Evolutionary conservation across 345 rosid species (phyloP), one percentile per base, ranked within the genome.

Genomic region (Triadica sebifera): DNA sequence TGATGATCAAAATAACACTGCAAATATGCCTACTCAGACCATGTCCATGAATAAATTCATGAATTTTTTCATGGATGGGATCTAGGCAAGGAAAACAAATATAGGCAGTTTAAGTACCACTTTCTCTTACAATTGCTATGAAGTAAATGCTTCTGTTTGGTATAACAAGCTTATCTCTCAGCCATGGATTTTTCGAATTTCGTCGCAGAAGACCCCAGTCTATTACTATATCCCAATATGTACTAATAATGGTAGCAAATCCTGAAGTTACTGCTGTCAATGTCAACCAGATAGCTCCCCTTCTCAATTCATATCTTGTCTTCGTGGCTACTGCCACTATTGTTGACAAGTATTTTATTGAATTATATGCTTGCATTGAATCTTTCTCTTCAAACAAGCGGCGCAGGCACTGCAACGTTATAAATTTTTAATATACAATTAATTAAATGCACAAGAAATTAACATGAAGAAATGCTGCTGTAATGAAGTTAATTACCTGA

Each of bases 161-260:
- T 57, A 91, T 12, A 50, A 85, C 43, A 50, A 93, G 93, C 77
- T 91, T 89, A 61, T 93, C 98, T 80, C 98, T 88, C 62, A 93
- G 79, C 93, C 94, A 93, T 24, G 88, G 87, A 82, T 93, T 93
- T 24, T 60, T 84, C 10, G 96, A 86, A 76, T 85, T 65, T 43
- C 84, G 65, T 62, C 72, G 73, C 77, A 93, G 81, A 65, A 91
- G 94, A 69, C 96, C 98, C 97, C 98, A 89, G 46, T 91, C 97
- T 9, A 76, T 78, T 58, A 85, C 89, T 55, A 93, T 72, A 72
- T 91, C 98, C 97, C 98, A 89, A 20, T 89, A 88, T 17, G 90
- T 85, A 49, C 67, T 82, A 70, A 70, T 46, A 50, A 89, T 24
- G 1, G 91, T 89, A 39, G 93, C 91, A 65, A 86, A 56, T 64